Evolutionary conservation across 208 protist genomes (phyloP).

Genomic region (Crithidia brevicula): DNA sequence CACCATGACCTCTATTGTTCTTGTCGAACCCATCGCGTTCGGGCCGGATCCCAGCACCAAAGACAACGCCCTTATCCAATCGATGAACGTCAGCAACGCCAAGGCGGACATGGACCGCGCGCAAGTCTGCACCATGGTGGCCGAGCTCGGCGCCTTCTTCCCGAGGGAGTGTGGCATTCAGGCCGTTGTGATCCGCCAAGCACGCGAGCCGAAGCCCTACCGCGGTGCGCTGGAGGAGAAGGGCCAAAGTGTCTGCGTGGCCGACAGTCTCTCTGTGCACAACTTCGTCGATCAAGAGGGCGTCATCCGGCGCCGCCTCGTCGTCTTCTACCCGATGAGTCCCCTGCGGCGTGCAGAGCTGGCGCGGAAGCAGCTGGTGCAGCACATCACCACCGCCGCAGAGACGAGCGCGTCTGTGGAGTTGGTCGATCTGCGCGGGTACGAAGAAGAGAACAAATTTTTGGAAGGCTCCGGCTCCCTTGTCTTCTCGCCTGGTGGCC

Average conservation of each 20-base stretch:
- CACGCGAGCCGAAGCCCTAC: slow-evolving; percentile 28
- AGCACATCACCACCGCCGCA: slow-evolving; percentile 38
- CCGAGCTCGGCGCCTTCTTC: slow-evolving; percentile 25
- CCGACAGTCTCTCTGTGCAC: slow-evolving; percentile 68
- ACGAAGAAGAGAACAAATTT: slow-evolving; percentile 48
- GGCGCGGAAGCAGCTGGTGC: slow-evolving; percentile 49
- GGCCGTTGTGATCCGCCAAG: slow-evolving; percentile 30
- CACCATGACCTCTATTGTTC: slow-evolving; percentile 38
- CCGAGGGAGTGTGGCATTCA: slow-evolving; percentile 21
- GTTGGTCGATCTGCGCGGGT: slow-evolving; percentile 63
- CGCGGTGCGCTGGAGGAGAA: slow-evolving; percentile 42
- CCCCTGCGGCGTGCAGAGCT: slow-evolving; percentile 57
- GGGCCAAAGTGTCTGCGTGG: slow-evolving; percentile 48
- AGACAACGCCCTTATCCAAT: slow-evolving; percentile 36
- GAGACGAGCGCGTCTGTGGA: slow-evolving; percentile 41
- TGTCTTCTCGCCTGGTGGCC: slow-evolving; percentile 64
- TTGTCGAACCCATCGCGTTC: slow-evolving; percentile 40
- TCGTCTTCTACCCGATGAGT: slow-evolving; percentile 80
- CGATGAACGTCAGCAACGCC: slow-evolving; percentile 33
- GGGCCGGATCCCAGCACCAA: slow-evolving; percentile 23
- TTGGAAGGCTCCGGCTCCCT: slow-evolving; percentile 74
- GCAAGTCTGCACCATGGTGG: slow-evolving; percentile 32
- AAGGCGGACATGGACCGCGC: slow-evolving; percentile 40
- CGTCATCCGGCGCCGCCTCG: slow-evolving; percentile 56
- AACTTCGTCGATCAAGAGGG: slow-evolving; percentile 65